Percentiles rank a stretch among this genome's conserved stretches.
These are phyloP conservation scores for Aureobasidium sp. DNA, from an alignment of 2,329 filamentous ascomycete species.

Conservation along the genomic window DNA sequence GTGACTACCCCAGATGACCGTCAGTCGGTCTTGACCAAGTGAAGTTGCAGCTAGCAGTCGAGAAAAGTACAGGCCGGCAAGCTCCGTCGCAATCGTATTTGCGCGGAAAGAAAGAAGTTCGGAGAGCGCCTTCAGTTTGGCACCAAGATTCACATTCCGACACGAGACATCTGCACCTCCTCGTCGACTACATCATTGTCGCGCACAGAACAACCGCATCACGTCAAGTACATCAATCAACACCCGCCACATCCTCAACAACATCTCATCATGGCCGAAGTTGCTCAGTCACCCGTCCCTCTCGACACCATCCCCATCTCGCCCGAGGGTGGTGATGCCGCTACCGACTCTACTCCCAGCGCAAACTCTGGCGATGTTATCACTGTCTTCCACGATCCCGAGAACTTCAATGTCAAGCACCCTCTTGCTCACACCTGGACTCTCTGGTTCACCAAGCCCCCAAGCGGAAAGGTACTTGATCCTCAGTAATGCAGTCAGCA, in stretches of 20 bases:
- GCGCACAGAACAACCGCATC: not conserved
- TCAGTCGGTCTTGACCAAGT: not conserved
- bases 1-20: not conserved
- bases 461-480: slow-evolving; percentile 71
- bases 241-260: not conserved
- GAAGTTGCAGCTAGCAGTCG: not conserved
- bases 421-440: slow-evolving; percentile 97
- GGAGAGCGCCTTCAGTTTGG: not conserved
- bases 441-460: slow-evolving; percentile 98
- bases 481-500: not conserved
- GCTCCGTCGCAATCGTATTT: not conserved
- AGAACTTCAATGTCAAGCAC: slow-evolving; percentile 99
- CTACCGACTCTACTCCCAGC: slow-evolving; percentile 34
- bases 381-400: slow-evolving; percentile 95
- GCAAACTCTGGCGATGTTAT: slow-evolving; percentile 53
- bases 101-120: not conserved
- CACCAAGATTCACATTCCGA: not conserved
- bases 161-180: not conserved
- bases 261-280: slow-evolving; percentile 27
- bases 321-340: slow-evolving; percentile 40
- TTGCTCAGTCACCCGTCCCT: slow-evolving; percentile 42
- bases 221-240: not conserved
- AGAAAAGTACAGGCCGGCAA: not conserved
- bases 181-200: not conserved
- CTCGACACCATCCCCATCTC: slow-evolving; percentile 52